Evolutionary conservation across 2,329 filamentous ascomycete species (phyloP).

Genomic region (Paecilomyces variotii): DNA sequence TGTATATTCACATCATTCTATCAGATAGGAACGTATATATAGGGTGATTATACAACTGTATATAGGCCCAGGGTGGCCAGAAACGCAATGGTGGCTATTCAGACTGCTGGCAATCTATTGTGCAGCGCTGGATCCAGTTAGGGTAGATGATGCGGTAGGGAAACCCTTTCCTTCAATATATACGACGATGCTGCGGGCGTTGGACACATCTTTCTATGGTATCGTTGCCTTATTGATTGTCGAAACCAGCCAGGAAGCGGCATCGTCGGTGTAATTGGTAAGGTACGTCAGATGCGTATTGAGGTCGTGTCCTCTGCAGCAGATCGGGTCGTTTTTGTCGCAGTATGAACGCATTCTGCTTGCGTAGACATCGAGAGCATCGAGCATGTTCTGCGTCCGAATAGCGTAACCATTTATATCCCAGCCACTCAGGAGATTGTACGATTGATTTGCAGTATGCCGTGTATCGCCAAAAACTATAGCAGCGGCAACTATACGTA

Average conservation of each 20-base stretch:
- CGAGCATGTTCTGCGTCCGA: background rate
- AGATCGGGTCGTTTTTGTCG: background rate
- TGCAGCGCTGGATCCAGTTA: background rate
- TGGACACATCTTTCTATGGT: background rate
- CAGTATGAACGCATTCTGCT: background rate
- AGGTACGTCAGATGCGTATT: background rate
- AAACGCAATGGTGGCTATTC: background rate
- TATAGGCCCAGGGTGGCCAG: background rate
- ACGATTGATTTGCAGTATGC: background rate
- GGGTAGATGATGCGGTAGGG: background rate
- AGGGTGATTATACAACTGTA: background rate
- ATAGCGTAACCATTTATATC: background rate
- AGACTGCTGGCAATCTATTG: background rate
- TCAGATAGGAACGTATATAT: too few species aligned
- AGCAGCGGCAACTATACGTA: background rate
- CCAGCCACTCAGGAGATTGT: background rate
- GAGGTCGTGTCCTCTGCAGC: background rate
- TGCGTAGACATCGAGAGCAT: background rate
- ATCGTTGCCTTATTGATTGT: background rate
- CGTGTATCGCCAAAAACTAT: background rate
- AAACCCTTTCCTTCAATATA: background rate
- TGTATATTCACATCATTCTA: too few species aligned
- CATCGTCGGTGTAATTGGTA: background rate
- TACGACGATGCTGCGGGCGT: background rate
- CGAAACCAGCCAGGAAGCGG: background rate